Percentiles rank a stretch among this genome's conserved stretches.
phyloP scores from a whole-genome alignment of 768 basidiomycete genomes.

The Pholiota molesta region DNA sequence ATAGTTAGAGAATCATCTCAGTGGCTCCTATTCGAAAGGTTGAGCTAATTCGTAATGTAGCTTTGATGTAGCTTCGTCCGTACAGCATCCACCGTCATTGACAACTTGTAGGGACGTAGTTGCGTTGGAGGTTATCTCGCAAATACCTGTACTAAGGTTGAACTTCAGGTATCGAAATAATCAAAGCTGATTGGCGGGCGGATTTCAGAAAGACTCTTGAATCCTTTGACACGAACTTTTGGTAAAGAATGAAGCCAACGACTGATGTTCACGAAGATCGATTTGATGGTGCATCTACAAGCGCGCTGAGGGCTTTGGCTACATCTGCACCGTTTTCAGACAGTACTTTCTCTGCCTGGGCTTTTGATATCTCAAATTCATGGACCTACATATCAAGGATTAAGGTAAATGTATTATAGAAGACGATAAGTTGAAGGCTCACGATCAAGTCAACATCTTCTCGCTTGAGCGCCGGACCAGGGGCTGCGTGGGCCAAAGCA shows the following conservation, averaged over 20 bases:
- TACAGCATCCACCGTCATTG: no score
- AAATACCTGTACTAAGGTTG: no score
- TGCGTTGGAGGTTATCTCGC: no score
- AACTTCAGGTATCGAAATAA: no score
- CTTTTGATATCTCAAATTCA: constrained; percentile 65
- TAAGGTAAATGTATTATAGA: not conserved
- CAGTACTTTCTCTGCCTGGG: constrained; percentile 62
- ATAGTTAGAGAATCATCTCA: no score
- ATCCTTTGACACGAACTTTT: not conserved
- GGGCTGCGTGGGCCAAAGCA: constrained; percentile 13
- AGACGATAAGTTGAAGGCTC: constrained; percentile 16
- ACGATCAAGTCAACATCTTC: constrained; percentile 73
- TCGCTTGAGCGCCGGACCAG: constrained; percentile 43
- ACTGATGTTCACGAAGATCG: not conserved
- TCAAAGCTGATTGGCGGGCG: not conserved
- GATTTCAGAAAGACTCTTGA: not conserved
- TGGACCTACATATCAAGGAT: constrained; percentile 44
- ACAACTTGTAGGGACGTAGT: no score
- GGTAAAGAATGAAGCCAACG: not conserved
- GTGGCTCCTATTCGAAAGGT: no score
- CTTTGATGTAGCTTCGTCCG: no score
- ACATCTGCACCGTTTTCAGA: constrained; percentile 56
- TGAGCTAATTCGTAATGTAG: no score
- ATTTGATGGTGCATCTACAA: constrained; percentile 31
- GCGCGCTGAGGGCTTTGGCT: constrained; percentile 47